phyloP scores from a whole-genome alignment of 169 alveolate genomes.

The Toxoplasma gondii region DNA sequence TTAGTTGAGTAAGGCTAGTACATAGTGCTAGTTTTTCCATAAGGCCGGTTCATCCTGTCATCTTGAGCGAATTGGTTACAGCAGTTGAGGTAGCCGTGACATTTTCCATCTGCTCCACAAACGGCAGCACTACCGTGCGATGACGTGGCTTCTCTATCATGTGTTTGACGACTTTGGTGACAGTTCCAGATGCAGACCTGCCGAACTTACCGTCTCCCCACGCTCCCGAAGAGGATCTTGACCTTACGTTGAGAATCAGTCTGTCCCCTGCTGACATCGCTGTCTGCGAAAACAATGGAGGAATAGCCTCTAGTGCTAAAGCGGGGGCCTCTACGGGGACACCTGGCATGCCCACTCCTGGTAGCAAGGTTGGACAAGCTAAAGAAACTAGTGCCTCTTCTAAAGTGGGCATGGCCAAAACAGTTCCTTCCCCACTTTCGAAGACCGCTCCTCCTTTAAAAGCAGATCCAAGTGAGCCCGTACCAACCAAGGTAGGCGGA shows the following conservation, averaged over 20 bases:
- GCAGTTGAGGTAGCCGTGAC: too few relatives aligned
- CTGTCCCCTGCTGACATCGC: neutral
- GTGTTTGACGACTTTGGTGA: neutral
- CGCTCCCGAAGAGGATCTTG: neutral
- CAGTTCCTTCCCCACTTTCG: neutral
- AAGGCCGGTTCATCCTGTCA: too few relatives aligned
- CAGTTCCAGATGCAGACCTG: neutral
- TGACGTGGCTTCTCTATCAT: too few relatives aligned
- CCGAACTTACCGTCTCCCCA: neutral
- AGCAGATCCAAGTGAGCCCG: neutral
- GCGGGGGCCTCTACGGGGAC: neutral
- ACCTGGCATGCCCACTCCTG: neutral
- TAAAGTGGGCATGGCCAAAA: neutral
- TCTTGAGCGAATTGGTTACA: too few relatives aligned
- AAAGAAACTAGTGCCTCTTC: neutral
- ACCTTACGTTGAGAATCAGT: neutral
- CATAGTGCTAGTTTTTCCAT: too few relatives aligned
- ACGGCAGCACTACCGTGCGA: too few relatives aligned
- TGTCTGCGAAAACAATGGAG: neutral
- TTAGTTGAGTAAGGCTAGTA: too few relatives aligned
- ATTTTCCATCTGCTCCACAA: too few relatives aligned
- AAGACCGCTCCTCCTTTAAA: neutral
- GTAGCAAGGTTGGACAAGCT: neutral
- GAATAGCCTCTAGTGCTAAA: neutral
- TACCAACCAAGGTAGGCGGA: neutral